Percentiles rank a stretch among this genome's conserved stretches.
Conservation (phyloP, 176 grass and related monocot species). For the Saccharum officinarum region DNA sequence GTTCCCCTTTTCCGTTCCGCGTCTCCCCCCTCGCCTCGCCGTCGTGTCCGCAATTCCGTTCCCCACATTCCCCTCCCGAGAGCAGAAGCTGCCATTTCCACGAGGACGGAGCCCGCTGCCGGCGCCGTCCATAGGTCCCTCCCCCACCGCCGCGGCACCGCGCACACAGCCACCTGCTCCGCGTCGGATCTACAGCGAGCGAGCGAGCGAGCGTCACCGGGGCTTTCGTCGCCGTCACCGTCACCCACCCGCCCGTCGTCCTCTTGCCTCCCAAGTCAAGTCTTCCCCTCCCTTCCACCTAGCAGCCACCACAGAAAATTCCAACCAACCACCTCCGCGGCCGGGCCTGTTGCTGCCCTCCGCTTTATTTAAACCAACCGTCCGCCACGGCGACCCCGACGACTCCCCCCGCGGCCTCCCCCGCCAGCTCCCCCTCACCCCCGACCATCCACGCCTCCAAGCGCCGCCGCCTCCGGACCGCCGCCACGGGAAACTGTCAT, state of each 20-base stretch:
- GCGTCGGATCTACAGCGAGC: neutral
- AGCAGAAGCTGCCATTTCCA: too few relatives aligned
- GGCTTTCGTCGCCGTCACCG: neutral
- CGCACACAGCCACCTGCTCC: neutral
- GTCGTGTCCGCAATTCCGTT: too few relatives aligned
- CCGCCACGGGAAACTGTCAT: slow-evolving; percentile 21
- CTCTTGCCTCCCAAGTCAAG: slow-evolving; percentile 32
- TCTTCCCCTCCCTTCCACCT: neutral
- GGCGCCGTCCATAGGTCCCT: too few relatives aligned
- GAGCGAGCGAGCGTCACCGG: neutral
- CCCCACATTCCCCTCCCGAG: too few relatives aligned
- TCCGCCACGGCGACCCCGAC: slow-evolving; percentile 42
- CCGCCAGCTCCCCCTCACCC: neutral
- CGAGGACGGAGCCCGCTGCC: too few relatives aligned
- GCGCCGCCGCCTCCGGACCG: slow-evolving; percentile 33
- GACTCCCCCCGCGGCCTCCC: slow-evolving; percentile 40
- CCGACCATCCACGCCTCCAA: slow-evolving; percentile 21
- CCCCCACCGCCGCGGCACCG: too few relatives aligned
- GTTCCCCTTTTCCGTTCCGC: too few relatives aligned
- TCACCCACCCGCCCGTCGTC: neutral
- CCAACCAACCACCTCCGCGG: neutral
- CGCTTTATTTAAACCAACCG: slow-evolving; percentile 10
- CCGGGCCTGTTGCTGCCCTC: neutral
- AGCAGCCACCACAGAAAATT: slow-evolving; percentile 17
- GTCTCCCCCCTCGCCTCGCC: too few relatives aligned